Conservation (phyloP, 495 filamentous ascomycete species). For the Aspergillus panamensis region DNA sequence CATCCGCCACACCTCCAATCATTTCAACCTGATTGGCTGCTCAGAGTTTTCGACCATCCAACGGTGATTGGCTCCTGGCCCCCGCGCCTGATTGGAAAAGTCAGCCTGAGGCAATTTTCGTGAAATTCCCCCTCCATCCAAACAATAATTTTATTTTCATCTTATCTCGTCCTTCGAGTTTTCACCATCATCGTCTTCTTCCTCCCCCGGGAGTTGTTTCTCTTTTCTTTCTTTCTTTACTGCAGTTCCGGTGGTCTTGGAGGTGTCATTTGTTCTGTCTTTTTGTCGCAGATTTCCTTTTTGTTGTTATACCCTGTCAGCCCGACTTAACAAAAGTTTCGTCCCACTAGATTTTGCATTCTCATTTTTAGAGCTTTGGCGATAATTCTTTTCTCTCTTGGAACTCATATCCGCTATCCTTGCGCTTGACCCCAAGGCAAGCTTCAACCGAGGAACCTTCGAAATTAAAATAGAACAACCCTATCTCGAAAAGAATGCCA, state of each 20-base stretch:
- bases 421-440: background rate
- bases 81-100: constrained; percentile 8
- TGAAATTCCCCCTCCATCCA: constrained; percentile 15
- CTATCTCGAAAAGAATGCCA: constrained; percentile 53
- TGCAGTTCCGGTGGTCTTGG: background rate
- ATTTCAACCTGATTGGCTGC: background rate
- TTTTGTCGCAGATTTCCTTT: constrained; percentile 7
- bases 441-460: background rate
- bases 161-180: constrained; percentile 18
- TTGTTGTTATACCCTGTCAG: constrained; percentile 5
- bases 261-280: background rate
- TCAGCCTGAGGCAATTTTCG: constrained; percentile 10
- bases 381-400: constrained; percentile 5
- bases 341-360: constrained; percentile 6
- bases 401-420: background rate
- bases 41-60: constrained; percentile 12
- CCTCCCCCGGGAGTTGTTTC: constrained; percentile 3
- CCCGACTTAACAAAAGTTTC: constrained; percentile 1
- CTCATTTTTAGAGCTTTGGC: constrained; percentile 7
- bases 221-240: constrained; percentile 2
- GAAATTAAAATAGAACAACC: background rate
- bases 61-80: constrained; percentile 5
- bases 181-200: constrained; percentile 17
- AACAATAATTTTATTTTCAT: constrained; percentile 7
- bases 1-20: background rate